Conservation (phyloP, 2,329 filamentous ascomycete species). For the Mollisia scopiformis region DNA sequence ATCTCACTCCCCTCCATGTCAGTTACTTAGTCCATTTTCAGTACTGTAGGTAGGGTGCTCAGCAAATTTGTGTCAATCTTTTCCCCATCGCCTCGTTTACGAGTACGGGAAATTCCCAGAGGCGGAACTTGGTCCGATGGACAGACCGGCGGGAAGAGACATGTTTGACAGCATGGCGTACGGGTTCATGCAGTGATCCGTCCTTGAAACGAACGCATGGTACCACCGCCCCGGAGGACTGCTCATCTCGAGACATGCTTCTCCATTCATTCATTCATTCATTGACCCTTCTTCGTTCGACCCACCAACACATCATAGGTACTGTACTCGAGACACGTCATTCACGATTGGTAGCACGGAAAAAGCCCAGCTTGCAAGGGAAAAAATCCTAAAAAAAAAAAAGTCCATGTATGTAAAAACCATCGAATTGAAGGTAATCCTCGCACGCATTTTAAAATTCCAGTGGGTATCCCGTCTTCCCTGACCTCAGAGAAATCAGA, state of each 20-base stretch:
- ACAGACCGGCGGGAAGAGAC: neutral
- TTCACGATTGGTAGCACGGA: neutral
- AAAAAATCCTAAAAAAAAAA: too few species aligned
- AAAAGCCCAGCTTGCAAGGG: neutral
- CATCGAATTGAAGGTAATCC: neutral
- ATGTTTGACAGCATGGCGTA: neutral
- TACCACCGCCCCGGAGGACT: neutral
- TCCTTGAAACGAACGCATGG: neutral
- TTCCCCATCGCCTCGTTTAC: too few species aligned
- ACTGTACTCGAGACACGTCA: neutral
- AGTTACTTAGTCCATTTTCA: too few species aligned
- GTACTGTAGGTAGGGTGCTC: too few species aligned
- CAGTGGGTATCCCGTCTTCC: constrained; percentile 15
- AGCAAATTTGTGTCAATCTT: neutral
- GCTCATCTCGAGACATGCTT: neutral
- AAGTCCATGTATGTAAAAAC: neutral
- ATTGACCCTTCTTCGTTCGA: too few species aligned
- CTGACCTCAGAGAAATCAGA: neutral
- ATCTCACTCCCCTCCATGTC: too few species aligned
- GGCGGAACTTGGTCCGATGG: neutral
- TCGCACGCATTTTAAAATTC: constrained; percentile 1
- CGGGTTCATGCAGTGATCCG: neutral
- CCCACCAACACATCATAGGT: too few species aligned
- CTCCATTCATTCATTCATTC: too few species aligned
- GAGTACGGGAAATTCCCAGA: neutral